phyloP scores from a whole-genome alignment of 176 grass and related monocot genomes.

The Zoysia pacifica region DNA sequence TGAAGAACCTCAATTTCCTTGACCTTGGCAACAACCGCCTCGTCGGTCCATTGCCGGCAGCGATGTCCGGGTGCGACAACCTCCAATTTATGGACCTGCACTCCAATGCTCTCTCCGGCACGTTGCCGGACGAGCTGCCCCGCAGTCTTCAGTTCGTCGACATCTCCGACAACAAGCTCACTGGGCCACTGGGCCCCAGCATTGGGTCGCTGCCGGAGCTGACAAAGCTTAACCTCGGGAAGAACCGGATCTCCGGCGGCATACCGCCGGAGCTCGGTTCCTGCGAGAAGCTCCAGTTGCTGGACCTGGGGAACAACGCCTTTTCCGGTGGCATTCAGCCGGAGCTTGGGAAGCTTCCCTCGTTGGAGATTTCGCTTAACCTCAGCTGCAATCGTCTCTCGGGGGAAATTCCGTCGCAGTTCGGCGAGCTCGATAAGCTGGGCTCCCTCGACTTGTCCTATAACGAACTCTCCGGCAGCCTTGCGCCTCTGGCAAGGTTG shows the following conservation, averaged over 20 bases:
- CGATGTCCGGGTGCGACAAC: conserved; percentile 61
- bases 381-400: conserved; percentile 84
- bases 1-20: conserved; percentile 87
- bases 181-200: conserved; percentile 51
- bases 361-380: conserved; percentile 82
- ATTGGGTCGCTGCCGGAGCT: conserved; percentile 68
- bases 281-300: conserved; percentile 79
- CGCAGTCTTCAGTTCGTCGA: conserved; percentile 81
- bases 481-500: conserved; percentile 52
- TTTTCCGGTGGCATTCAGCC: conserved; percentile 71
- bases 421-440: conserved; percentile 74
- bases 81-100: conserved; percentile 97
- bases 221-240: conserved; percentile 76
- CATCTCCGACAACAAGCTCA: conserved; percentile 75
- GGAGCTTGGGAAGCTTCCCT: conserved; percentile 71
- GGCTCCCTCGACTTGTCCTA: conserved; percentile 77
- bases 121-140: conserved; percentile 62
- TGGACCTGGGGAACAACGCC: conserved; percentile 77
- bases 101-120: conserved; percentile 67
- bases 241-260: conserved; percentile 60
- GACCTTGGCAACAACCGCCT: conserved; percentile 79
- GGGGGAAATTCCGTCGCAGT: conserved; percentile 63
- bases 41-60: conserved; percentile 56
- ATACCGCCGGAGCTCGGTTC: conserved; percentile 78
- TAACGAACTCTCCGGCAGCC: conserved; percentile 71